Conservation (phyloP, 148 eudicot genomes). For the Diospyros lotus region DNA sequence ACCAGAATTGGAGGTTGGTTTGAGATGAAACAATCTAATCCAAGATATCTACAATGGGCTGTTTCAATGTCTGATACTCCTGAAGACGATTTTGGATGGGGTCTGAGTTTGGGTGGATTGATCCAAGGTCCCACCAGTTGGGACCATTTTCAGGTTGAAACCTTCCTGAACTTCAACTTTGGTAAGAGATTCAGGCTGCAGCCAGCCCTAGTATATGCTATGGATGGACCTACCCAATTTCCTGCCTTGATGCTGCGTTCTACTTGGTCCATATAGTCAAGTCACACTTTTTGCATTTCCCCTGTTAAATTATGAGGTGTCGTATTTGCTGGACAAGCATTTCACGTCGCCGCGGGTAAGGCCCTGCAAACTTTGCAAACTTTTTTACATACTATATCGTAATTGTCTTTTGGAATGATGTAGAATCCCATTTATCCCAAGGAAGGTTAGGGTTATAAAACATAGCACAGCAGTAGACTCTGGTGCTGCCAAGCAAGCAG, state of each 20-base stretch:
- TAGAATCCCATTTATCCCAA: background rate
- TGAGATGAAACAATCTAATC: conserved; percentile 47
- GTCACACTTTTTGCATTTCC: background rate
- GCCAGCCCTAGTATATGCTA: conserved; percentile 61
- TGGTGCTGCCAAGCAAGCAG: no score
- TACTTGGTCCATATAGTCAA: conserved; percentile 56
- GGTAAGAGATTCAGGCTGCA: conserved; percentile 54
- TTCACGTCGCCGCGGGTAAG: background rate
- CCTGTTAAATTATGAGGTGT: background rate
- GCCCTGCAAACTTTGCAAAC: background rate
- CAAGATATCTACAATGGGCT: conserved; percentile 63
- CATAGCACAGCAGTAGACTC: no score
- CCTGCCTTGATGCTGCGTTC: conserved; percentile 69
- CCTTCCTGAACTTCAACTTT: conserved; percentile 61
- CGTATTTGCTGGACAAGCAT: background rate
- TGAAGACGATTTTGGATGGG: conserved; percentile 91
- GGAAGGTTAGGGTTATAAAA: no score
- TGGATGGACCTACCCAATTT: conserved; percentile 49
- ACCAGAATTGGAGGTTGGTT: conserved; percentile 73
- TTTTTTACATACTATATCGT: background rate
- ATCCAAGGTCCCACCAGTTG: conserved; percentile 35
- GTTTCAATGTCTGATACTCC: conserved; percentile 66
- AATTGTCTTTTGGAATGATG: background rate
- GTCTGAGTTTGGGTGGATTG: conserved; percentile 68
- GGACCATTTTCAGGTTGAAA: conserved; percentile 77